Evolutionary conservation across 495 filamentous ascomycete genomes (phyloP).

Genomic region (Penicillium malachiteum): DNA sequence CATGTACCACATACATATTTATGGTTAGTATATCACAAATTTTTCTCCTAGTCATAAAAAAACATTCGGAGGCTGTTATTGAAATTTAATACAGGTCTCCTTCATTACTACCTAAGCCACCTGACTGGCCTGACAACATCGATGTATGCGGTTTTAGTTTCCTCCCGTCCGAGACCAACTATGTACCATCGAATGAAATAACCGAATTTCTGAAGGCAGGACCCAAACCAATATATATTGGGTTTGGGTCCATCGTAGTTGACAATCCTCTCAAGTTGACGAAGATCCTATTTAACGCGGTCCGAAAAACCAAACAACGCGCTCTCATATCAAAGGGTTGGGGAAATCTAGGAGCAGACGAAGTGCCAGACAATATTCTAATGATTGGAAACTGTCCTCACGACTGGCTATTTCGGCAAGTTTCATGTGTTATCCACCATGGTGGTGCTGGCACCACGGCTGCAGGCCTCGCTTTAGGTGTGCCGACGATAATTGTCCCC

Average conservation of each 20-base stretch:
- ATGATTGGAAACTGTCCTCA: conserved; percentile 78
- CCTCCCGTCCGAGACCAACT: conserved; percentile 61
- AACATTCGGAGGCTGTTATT: too few relatives aligned
- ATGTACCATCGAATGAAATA: conserved; percentile 61
- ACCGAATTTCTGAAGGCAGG: conserved; percentile 62
- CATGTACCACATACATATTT: conserved; percentile 74
- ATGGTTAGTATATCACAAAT: conserved; percentile 44
- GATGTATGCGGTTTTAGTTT: conserved; percentile 75
- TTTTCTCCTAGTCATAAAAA: too few relatives aligned
- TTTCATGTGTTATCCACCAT: conserved; percentile 77
- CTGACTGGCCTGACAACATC: conserved; percentile 72
- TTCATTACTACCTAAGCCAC: conserved; percentile 74
- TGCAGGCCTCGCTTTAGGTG: conserved; percentile 64
- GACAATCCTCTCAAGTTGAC: conserved; percentile 70
- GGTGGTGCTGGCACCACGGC: conserved; percentile 83
- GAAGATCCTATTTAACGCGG: conserved; percentile 64
- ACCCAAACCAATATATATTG: conserved; percentile 74
- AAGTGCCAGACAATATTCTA: conserved; percentile 65
- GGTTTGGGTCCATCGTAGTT: conserved; percentile 80
- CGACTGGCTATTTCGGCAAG: conserved; percentile 77
- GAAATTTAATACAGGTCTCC: conserved; percentile 53
- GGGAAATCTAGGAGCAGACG: conserved; percentile 70
- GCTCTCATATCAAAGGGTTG: conserved; percentile 80
- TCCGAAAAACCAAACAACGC: conserved; percentile 63
- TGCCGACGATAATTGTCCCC: conserved; percentile 73